Evolutionary conservation across 177 flowering plant species (phyloP).

Genomic region (Telopea speciosissima): DNA sequence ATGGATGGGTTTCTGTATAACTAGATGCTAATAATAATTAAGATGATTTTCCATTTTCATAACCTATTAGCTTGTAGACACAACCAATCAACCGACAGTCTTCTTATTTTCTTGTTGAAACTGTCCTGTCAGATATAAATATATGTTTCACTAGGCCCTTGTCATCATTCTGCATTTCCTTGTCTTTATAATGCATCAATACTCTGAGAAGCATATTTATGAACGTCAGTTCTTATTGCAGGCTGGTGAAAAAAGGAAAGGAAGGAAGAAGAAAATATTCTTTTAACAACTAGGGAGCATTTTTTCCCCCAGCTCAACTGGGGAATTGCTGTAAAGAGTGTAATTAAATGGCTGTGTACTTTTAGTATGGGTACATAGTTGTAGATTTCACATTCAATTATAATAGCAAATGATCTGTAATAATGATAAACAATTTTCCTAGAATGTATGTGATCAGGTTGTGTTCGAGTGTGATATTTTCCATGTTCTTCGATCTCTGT

Average conservation of each 20-base stretch:
- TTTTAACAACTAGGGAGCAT: constrained; percentile 25
- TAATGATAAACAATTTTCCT: no score
- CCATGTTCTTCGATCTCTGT: not conserved
- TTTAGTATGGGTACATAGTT: not conserved
- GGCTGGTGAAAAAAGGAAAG: constrained; percentile 56
- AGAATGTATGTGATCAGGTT: not conserved
- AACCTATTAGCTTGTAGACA: no score
- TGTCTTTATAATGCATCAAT: not conserved
- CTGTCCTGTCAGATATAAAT: no score
- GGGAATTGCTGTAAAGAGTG: not conserved
- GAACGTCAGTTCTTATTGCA: constrained; percentile 19
- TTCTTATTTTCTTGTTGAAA: no score
- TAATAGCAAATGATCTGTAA: no score
- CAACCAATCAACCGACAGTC: no score
- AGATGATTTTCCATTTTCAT: no score
- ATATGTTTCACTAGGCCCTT: no score
- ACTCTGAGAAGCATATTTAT: not conserved
- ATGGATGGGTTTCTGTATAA: no score
- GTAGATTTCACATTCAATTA: not conserved
- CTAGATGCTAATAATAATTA: no score
- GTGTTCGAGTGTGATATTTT: no score
- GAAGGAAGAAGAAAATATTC: constrained; percentile 43
- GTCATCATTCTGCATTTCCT: not conserved
- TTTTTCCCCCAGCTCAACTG: not conserved
- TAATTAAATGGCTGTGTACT: no score